Evolutionary conservation across 805 yeast genomes (phyloP).

Genomic region (Wickerhamomyces canadensis): DNA sequence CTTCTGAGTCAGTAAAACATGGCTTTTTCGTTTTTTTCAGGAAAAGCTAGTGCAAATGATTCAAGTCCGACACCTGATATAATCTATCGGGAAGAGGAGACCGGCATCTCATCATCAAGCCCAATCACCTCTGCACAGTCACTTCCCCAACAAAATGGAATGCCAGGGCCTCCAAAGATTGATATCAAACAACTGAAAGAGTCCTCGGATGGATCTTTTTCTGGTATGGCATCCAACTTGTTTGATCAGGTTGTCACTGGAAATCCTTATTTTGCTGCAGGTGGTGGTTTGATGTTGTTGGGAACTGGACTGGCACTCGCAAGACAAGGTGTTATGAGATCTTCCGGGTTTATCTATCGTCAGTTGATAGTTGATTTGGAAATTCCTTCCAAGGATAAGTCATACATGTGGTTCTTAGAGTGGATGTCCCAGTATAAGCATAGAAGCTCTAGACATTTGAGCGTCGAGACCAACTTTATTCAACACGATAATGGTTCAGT

Average conservation of each 20-base stretch:
- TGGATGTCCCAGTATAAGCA: constrained; percentile 89
- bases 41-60: background rate
- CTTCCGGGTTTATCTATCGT: constrained; percentile 66
- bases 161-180: constrained; percentile 17
- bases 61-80: background rate
- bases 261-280: constrained; percentile 97
- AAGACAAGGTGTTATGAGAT: constrained; percentile 58
- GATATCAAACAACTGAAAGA: constrained; percentile 18
- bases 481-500: constrained; percentile 94
- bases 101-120: background rate
- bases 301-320: constrained; percentile 87
- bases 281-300: constrained; percentile 92
- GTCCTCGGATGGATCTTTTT: constrained; percentile 19
- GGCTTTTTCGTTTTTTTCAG: constrained; percentile 5
- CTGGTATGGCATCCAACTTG: constrained; percentile 30
- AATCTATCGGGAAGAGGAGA: background rate
- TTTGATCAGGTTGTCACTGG: constrained; percentile 51
- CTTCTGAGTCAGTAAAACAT: background rate
- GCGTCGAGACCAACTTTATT: constrained; percentile 80
- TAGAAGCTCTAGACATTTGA: constrained; percentile 73
- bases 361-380: constrained; percentile 88
- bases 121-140: background rate
- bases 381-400: constrained; percentile 87
- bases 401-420: constrained; percentile 90
- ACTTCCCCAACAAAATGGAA: no score